Evolutionary conservation across 176 grass and related monocot species (phyloP).

Genomic region (Cenchrus americanus): DNA sequence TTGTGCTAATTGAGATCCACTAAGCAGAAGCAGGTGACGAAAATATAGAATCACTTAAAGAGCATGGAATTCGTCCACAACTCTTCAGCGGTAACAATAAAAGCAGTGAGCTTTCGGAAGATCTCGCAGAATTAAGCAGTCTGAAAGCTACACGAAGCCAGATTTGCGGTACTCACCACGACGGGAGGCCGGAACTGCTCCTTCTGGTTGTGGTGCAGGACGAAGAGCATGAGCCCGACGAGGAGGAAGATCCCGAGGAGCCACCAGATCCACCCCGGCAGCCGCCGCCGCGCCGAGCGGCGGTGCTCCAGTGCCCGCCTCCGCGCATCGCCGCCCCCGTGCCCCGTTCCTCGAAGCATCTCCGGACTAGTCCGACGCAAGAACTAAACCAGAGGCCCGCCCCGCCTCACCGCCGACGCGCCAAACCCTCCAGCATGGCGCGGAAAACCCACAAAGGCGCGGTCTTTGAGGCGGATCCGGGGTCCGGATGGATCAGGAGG

Average conservation of each 20-base stretch:
- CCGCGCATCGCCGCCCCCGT: slow-evolving; percentile 48
- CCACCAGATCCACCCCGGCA: slow-evolving; percentile 87
- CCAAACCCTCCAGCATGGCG: slow-evolving; percentile 36
- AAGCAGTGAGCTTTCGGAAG: slow-evolving; percentile 33
- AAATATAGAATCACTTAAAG: slow-evolving; percentile 21
- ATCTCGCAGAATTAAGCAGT: slow-evolving; percentile 52
- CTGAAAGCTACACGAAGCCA: slow-evolving; percentile 3
- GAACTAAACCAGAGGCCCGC: slow-evolving; percentile 19
- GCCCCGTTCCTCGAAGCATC: slow-evolving; percentile 30
- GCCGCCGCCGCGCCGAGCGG: slow-evolving; percentile 63
- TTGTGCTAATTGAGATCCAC: slow-evolving; percentile 27
- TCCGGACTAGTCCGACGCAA: slow-evolving; percentile 8
- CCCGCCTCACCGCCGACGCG: slow-evolving; percentile 29
- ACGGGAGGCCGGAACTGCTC: slow-evolving; percentile 67
- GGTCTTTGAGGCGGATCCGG: slow-evolving; percentile 44
- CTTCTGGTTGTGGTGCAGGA: slow-evolving; percentile 89
- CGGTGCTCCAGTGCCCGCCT: slow-evolving; percentile 71
- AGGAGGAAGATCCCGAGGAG: slow-evolving; percentile 80
- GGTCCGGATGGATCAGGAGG: slow-evolving; percentile 39
- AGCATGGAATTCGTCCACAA: background rate
- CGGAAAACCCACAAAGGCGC: slow-evolving; percentile 42
- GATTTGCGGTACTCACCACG: slow-evolving; percentile 51
- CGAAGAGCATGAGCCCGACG: slow-evolving; percentile 80
- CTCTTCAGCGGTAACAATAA: slow-evolving; percentile 1
- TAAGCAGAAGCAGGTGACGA: background rate